Base-by-base conservation (phyloP, 108 stramenopile species). In the Cyclostephanos invisitatus region DNA sequence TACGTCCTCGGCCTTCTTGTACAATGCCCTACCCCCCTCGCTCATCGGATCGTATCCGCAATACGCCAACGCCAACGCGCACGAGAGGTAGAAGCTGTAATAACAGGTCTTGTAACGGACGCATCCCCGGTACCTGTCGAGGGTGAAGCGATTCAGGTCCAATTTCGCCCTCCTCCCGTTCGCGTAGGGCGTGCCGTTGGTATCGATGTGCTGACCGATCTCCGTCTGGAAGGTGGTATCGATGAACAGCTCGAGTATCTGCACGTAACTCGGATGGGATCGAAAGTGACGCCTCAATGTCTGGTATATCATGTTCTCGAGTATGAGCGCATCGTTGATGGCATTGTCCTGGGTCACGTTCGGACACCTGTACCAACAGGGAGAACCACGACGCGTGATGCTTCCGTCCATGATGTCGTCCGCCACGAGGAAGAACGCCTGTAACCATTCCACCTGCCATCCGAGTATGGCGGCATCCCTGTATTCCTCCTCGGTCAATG, bases 331-430 rank as follows among this genome's bases (percentile, higher is more conserved):
- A 65, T 98, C 98, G 70, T 98, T 98, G 77, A 99, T 96, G 73
- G 97, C 98, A 82, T 95, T 98, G 75, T 87, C 78, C 81, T 89
- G 82, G 18, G 91, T 86, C 18, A 96, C 89, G 36, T 78, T 77
- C 3, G 81, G 68, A 0, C 48, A 57, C 62, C 89, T 83, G 76
- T 93, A 97, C 99, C 99, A 99, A 80, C 98, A 98, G 51, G 98
- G 98, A 65, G 91, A 79, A 59, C 99, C 98, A 21, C 99, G 96
- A 47, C 99, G 93, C 14, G 98, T 99, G 49, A 88, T 71, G 63
- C 90, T 92, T n/a, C 77, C 88, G 79, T 99, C 99, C 99, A 99
- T 99, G 46, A 99, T 83, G 76, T 99, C 99, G 67, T 99, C 99
- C 2, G 98, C 97, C 9, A 99, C 96, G 44, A 99, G 81, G 72